These are phyloP conservation scores for Wickerhamiella galacta DNA, from an alignment of 805 yeast genomes.

Conservation along the genomic window DNA sequence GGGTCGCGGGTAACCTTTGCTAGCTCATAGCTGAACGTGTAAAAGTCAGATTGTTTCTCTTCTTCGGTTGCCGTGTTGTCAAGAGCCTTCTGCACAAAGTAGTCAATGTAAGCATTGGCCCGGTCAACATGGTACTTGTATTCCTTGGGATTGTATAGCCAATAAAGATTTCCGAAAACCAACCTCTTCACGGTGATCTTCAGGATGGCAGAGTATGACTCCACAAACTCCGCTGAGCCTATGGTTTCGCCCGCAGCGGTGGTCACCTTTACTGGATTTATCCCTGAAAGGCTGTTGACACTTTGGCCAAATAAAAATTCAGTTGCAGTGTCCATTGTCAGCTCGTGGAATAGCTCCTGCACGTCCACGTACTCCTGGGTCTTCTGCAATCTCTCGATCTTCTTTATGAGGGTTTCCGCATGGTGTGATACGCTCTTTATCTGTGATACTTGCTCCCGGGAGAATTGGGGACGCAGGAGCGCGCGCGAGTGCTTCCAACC, in stretches of 20 bases:
- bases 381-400: slow-evolving; percentile 5
- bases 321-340: slow-evolving; percentile 16
- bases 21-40: slow-evolving; percentile 19
- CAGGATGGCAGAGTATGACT: slow-evolving; percentile 13
- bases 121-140: slow-evolving; percentile 21
- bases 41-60: slow-evolving; percentile 10
- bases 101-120: slow-evolving; percentile 25
- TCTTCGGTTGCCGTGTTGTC: slow-evolving; percentile 12
- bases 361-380: slow-evolving; percentile 11
- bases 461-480: slow-evolving; percentile 22
- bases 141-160: slow-evolving; percentile 13
- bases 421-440: slow-evolving; percentile 13
- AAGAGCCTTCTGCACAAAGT: slow-evolving; percentile 27
- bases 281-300: slow-evolving; percentile 11
- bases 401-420: slow-evolving; percentile 8
- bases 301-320: slow-evolving; percentile 17
- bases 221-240: slow-evolving; percentile 16
- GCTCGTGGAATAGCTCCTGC: slow-evolving; percentile 13
- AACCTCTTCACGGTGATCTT: slow-evolving; percentile 9
- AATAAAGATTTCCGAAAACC: slow-evolving; percentile 11
- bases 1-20: slow-evolving; percentile 18
- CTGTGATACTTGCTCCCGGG: slow-evolving; percentile 19
- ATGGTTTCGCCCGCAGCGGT: no score
- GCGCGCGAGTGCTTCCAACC: slow-evolving; percentile 25
- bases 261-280: neutral